Base-by-base conservation (phyloP, 345 rosid species). In the Brassica rapa region DNA sequence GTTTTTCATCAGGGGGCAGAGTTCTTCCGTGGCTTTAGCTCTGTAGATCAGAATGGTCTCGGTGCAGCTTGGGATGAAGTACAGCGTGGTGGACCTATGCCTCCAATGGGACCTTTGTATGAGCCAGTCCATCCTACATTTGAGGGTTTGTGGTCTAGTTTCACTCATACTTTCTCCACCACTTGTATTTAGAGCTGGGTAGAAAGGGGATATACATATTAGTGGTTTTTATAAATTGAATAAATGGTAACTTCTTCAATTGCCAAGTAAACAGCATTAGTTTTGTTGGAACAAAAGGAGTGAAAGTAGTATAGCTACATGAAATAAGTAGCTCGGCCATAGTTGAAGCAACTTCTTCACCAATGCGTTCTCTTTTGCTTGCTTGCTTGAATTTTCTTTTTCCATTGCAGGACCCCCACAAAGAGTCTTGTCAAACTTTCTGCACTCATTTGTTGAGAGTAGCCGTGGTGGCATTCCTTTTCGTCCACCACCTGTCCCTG, bases 371-470 rank as follows among this genome's bases (percentile, higher is more conserved):
- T 62, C 71, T 41, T 53, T 41, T 74, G 76, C 72, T 70, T 74
- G 76, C 72, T 70, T 43, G 79, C 73, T 43, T 71, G 53, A 77
- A 43, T 12, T 16, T 64, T 56, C 62, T 51, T 59, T 16, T 8
- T 5, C 0, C 57, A 37, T 64, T 72, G 82, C 89, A 93, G 99
- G 97, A 71, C 96, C 98, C 55, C 99, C 99, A 4, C 99, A 96
- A 77, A 87, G 89, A 80, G 91, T 96, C 76, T 77, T 96, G 77
- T 93, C 97, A 64, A 89, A 80, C 70, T 86, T 93, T 86, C 77
- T 96, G 85, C 98, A 87, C 84, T 90, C 99, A 2, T 96, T 96
- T 85, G 96, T 96, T 84, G 97, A 86, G 76, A 91, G 94, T 79
- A 89, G 98, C 82, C 96, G 82, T 63, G 89, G 88, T 69, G 92